Base-by-base conservation (phyloP, 345 rosid genomes). In the Ceriops decandra region DNA sequence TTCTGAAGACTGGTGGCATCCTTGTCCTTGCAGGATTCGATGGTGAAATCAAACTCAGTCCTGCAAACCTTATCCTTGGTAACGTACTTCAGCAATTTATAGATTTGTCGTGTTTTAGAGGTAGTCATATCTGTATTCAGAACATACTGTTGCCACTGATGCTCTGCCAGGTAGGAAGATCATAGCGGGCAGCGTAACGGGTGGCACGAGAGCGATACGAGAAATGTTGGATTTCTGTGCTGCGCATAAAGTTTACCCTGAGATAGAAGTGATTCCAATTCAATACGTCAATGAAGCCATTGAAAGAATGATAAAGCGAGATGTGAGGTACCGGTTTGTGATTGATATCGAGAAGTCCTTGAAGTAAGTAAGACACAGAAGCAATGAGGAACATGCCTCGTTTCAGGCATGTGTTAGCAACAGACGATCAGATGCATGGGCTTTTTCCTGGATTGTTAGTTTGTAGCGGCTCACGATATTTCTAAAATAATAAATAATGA, bases 171-270 rank as follows among this genome's bases (percentile, higher is more conserved):
- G 92, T 74, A 78, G 74, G 82, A 93, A 72, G 76, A 80, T 80
- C 15, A 42, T 93, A 2, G 68, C 84, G 1, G 97, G 97, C 59
- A 93, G 97, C 35, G 2, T 72, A n/a, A 82, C 79, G 0, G 98
- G 96, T 0, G 96, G 97, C 17, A 83, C 93, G 0, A 87, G 80
- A 69, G 72, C 74, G 70, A 91, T 79, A 26, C 97, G 87, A 68
- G 96, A 91, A 68, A 95, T 95, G 96, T 3, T 95, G 52, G 81
- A 91, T 49, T 89, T 86, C 46, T 93, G 96, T 69, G 90, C 92
- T 46, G 86, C 78, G 24, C 74, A 86, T 53, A 82, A 88, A 78
- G 72, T 93, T 10, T 89, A 91, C 79, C 97, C 99, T 2, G 72
- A 81, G 57, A 81, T 88, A 15, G 97, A 93, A 62, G 38, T 86